Base-by-base conservation (phyloP, 805 yeast species). In the Lipomyces chichibuensis region DNA sequence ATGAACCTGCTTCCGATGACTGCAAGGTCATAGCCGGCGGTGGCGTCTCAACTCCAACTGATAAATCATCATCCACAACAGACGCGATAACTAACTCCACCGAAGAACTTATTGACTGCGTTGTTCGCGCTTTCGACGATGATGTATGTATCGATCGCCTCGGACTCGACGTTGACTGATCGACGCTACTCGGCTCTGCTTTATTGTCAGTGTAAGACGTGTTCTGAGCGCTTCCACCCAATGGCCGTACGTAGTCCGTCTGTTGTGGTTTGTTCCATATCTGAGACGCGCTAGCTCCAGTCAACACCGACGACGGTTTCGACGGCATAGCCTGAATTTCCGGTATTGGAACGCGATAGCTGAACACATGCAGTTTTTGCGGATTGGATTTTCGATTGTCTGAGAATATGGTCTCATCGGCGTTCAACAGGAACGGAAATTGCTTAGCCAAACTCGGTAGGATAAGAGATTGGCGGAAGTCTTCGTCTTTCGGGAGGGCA, bases 401-500 rank as follows among this genome's bases (percentile, higher is more conserved):
- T 13, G 43, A 37, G 17, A 37, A 0, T 13, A 17, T 43, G 23
- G 23, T 23, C 49, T 17, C 23, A 43, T 25, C 62, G n/a, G 53
- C 7, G 3, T 43, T 29, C 25, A 59, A 13, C 33, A 61, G 25
- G 27, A 61, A 25, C 25, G 64, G 37, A 53, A 65, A 65, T 32
- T 60, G 65, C 46, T 58, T 58, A 13, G 60, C 52, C 14, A 65
- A 52, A 9, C 35, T 32, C 14, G 69, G 69, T 8, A 65, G 55
- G 43, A 65, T 49, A 20, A 63, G 64, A 6, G 69, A 59, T 55
- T 61, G 65, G 11, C 67, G 59, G 35, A 65, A 54, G n/a, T 43
- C 37, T 17, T 58, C 66, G 8, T 57, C 57, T 14, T 32, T 27
- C 25, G 69, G 69, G 29, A 65, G 59, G 13, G 64, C 65, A 33